A percentile compares a stretch with the other conserved stretches of the same genome.
These are phyloP conservation scores for Aspergillus carbonarius DNA, from an alignment of 2,329 filamentous ascomycete species.

Conservation along the genomic window DNA sequence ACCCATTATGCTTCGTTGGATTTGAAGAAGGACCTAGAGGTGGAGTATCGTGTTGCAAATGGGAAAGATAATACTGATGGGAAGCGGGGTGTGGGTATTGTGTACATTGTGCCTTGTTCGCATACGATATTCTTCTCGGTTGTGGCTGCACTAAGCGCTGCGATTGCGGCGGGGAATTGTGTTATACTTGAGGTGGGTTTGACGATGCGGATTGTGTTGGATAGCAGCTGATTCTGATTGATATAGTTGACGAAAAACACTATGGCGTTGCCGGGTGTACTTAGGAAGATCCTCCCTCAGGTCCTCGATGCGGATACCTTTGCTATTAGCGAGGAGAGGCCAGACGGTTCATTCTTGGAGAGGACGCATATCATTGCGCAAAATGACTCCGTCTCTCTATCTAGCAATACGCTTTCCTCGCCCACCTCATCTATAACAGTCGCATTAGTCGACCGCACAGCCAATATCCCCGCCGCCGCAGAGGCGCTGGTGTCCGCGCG, in stretches of 20 bases:
- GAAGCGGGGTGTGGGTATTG: conserved; percentile 23
- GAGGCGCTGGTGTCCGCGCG: conserved; percentile 54
- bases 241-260: conserved; percentile 27
- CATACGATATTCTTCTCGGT: conserved; percentile 53
- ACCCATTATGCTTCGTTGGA: conserved; percentile 25
- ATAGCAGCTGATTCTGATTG: background rate
- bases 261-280: conserved; percentile 22
- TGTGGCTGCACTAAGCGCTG: conserved; percentile 46
- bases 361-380: conserved; percentile 19
- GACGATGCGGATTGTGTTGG: background rate
- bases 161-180: conserved; percentile 54
- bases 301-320: conserved; percentile 53
- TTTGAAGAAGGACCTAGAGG: conserved; percentile 10
- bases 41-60: conserved; percentile 25
- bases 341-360: conserved; percentile 31
- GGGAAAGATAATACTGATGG: conserved; percentile 21
- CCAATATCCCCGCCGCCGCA: conserved; percentile 55
- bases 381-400: background rate
- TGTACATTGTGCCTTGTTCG: conserved; percentile 49
- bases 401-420: conserved; percentile 27
- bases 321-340: conserved; percentile 38
- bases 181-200: conserved; percentile 48
- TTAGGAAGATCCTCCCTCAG: conserved; percentile 23
- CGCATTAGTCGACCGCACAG: conserved; percentile 62
- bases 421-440: conserved; percentile 40